Base-by-base conservation (phyloP, 805 yeast genomes). In the Danielia reshetovae region DNA sequence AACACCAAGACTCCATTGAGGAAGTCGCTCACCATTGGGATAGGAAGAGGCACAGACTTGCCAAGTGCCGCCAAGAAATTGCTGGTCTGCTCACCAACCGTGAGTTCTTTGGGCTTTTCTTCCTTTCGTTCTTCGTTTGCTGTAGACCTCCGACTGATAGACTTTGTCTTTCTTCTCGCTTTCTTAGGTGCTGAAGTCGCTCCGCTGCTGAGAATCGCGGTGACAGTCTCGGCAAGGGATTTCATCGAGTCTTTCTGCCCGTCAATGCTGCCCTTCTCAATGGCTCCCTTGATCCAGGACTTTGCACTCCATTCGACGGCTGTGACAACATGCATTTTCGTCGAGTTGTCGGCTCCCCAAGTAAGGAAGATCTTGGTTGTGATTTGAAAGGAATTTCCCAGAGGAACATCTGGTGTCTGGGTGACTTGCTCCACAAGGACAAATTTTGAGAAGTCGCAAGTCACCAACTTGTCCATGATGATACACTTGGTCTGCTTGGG, bases 361-460 rank as follows among this genome's bases (percentile, higher is more conserved):
- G 81, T 70, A 34, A 88, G 60, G 26, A 79, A 65, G 48, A 80
- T 81, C 42, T 81, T 69, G 0, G 96, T 85, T 40, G 77, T 72
- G 3, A 88, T 86, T 25, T 74, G 68, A 57, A 93, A 93, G 1
- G 85, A 72, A 29, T 71, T 72, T 6, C 99, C 99, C 54, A 88
- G 83, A 0, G 99, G 98, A n/a, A 93, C 97, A 52, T 87, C 93
- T 0, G 98, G 99, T 0, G 98, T 89, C 26, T 63, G 66, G 0
- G 90, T 77, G 2, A 75, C 66, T 27, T 80, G 77, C 2, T 78
- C 60, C 2, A 87, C 77, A 39, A 77, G 72, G 22, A 86, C 74
- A 44, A 71, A 71, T 12, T 68, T 65, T 4, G 72, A 62, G 33
- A 68, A 65, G 49, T 85, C 82, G 48, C 71, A 60, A 28, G 77